Percentiles rank a stretch among this genome's conserved stretches.
Evolutionary conservation across 2,329 filamentous ascomycete species (phyloP).

Genomic region (Aspergillus brunneoviolaceus): DNA sequence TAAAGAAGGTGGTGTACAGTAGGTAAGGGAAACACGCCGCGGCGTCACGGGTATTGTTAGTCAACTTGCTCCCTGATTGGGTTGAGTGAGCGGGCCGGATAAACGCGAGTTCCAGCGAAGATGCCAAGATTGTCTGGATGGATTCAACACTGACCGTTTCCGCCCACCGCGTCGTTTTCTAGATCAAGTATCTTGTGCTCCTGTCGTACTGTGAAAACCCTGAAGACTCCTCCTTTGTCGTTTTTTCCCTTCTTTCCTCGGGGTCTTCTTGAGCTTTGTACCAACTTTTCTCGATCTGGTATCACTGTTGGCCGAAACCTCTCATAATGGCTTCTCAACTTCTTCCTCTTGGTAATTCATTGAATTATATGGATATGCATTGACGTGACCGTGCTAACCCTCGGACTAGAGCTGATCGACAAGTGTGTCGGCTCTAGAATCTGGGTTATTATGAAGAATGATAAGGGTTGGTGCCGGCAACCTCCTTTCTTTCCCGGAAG

Average conservation of each 20-base stretch:
- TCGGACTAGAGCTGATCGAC: constrained; percentile 81
- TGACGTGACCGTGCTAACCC: constrained; percentile 21
- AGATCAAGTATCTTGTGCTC: constrained; percentile 10
- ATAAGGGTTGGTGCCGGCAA: constrained; percentile 69
- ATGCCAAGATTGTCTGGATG: constrained; percentile 22
- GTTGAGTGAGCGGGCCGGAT: constrained; percentile 20
- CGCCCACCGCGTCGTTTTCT: constrained; percentile 22
- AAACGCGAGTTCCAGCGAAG: constrained; percentile 13
- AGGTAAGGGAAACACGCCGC: background rate
- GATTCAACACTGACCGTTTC: constrained; percentile 19
- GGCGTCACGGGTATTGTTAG: background rate
- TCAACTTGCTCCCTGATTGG: constrained; percentile 10
- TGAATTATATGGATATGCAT: constrained; percentile 10
- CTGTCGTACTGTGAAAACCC: background rate
- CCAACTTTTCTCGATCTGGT: too few species aligned
- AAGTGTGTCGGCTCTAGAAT: constrained; percentile 97
- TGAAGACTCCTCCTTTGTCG: background rate
- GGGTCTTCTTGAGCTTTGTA: too few species aligned
- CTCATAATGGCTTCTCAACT: constrained; percentile 68
- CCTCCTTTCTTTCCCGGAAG: background rate
- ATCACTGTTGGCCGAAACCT: background rate
- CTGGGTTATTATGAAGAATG: constrained; percentile 99
- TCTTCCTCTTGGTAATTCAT: constrained; percentile 63
- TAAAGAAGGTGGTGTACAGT: background rate
- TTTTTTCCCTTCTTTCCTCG: too few species aligned